These are phyloP conservation scores for Sanghuangporus weigelae DNA, from an alignment of 1,284 basidiomycete species.

Conservation along the genomic window DNA sequence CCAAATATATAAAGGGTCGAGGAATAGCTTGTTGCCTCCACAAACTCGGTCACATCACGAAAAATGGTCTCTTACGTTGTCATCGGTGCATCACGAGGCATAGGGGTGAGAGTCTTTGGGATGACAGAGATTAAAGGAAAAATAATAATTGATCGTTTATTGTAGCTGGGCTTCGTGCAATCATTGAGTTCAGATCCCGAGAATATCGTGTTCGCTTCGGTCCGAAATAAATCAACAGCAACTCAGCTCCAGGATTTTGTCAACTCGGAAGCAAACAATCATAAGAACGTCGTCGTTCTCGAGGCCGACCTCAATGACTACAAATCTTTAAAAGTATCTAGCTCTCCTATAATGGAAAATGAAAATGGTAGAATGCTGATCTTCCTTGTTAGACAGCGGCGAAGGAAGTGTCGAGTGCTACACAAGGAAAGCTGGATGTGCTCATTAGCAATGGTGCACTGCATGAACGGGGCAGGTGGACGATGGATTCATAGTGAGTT, in stretches of 20 bases:
- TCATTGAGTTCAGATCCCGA: slow-evolving; percentile 23
- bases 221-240: slow-evolving; percentile 24
- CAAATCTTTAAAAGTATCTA: slow-evolving; percentile 24
- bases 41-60: too few relatives aligned
- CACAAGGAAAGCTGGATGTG: slow-evolving; percentile 28
- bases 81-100: slow-evolving; percentile 29
- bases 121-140: not conserved
- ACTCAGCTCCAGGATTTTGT: slow-evolving; percentile 20
- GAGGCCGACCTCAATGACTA: slow-evolving; percentile 30
- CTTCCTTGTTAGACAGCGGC: not conserved
- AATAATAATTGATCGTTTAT: not conserved
- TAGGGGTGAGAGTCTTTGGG: slow-evolving; percentile 23
- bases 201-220: slow-evolving; percentile 31
- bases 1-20: too few relatives aligned
- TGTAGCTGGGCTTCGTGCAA: slow-evolving; percentile 31
- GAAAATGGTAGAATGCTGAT: not conserved
- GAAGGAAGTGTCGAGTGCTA: not conserved
- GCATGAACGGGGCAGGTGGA: slow-evolving; percentile 6
- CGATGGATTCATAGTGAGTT: slow-evolving; percentile 21
- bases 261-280: not conserved
- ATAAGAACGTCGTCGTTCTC: slow-evolving; percentile 27
- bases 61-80: slow-evolving; percentile 29
- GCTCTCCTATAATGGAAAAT: not conserved
- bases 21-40: too few relatives aligned
- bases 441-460: slow-evolving; percentile 31